phyloP scores from a whole-genome alignment of 2,329 filamentous ascomycete genomes.

The Colletotrichum echinochloae region DNA sequence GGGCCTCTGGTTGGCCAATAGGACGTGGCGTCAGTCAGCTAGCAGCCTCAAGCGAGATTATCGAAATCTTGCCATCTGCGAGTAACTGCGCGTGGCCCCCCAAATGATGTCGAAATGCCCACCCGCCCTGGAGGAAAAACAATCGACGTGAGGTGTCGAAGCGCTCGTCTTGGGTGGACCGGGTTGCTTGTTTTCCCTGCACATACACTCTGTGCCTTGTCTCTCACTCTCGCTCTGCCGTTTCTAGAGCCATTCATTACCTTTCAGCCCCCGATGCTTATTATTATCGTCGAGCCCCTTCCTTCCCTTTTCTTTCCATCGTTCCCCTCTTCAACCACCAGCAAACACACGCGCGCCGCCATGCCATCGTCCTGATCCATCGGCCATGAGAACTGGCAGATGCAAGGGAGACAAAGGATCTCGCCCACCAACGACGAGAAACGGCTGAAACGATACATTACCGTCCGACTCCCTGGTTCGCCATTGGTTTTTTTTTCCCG shows the following conservation, averaged over 20 bases:
- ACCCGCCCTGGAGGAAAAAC: not conserved
- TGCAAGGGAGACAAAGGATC: constrained; percentile 40
- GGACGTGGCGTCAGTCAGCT: constrained; percentile 19
- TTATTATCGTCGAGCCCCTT: constrained; percentile 29
- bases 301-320: constrained; percentile 26
- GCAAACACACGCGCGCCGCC: constrained; percentile 42
- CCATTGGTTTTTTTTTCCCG: not conserved
- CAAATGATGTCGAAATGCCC: not conserved
- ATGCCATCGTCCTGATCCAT: constrained; percentile 44
- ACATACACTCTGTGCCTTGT: constrained; percentile 12
- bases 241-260: constrained; percentile 14
- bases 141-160: constrained; percentile 19
- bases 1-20: constrained; percentile 32
- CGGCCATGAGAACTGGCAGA: constrained; percentile 40
- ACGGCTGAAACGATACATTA: constrained; percentile 30
- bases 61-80: constrained; percentile 41
- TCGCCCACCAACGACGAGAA: constrained; percentile 35
- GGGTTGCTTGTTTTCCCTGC: constrained; percentile 16
- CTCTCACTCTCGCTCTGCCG: constrained; percentile 2
- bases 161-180: constrained; percentile 12
- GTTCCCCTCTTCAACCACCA: constrained; percentile 3
- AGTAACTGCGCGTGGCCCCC: constrained; percentile 15
- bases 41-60: constrained; percentile 45
- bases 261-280: constrained; percentile 30
- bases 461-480: not conserved